Evolutionary conservation across 1,284 basidiomycete genomes (phyloP), one percentile per base, ranked within the genome.

Genomic region (Ustilago loliicola): DNA sequence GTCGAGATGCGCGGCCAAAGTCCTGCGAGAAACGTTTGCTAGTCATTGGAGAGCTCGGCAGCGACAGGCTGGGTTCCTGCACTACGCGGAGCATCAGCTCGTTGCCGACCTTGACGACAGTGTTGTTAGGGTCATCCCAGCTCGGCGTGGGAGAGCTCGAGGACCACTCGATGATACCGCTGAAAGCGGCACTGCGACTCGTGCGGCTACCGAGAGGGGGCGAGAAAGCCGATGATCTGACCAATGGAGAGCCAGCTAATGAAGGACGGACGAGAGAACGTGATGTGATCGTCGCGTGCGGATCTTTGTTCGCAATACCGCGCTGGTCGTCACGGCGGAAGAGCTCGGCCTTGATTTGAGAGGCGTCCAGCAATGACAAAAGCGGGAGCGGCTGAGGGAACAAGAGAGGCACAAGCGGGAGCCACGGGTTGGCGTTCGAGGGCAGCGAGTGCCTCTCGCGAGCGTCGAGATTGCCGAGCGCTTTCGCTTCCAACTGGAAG

Each of bases 11-110:
- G 21, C 79, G 60, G 2, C 68, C 76, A 51, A 83, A 77, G 45
- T 84, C 82, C 48, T 80, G 76, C 29, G 82, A 84, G 72, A 84
- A 83, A 27, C 82, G 72, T 53, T 82, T 83, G 66, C 68, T 62
- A 2, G 73, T 76, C 69, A 81, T 77, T 1, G 80, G 81, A 27
- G 81, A 69, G 29, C 60, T 74, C 10, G 81, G 77, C 1, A 77
- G 53, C 34, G 77, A 80, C 38, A 75, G 45, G 3, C 74, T 68
- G 27, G 72, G 40, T 47, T 83, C 80, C 38, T 73, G 66, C 13
- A 76, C 52, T 3, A 72, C 40, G 8, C 63, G 66, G 5, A 82
- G 67, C 17, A 84, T 66, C 38, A 84, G 45, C 47, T 84, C 83
- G 23, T 72, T 66, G 11, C 83, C 83, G 19, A 84, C 58, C 30